Evolutionary conservation across 2,329 filamentous ascomycete genomes (phyloP), one percentile per base, ranked within the genome.

Genomic region (Colletotrichum trifolii): DNA sequence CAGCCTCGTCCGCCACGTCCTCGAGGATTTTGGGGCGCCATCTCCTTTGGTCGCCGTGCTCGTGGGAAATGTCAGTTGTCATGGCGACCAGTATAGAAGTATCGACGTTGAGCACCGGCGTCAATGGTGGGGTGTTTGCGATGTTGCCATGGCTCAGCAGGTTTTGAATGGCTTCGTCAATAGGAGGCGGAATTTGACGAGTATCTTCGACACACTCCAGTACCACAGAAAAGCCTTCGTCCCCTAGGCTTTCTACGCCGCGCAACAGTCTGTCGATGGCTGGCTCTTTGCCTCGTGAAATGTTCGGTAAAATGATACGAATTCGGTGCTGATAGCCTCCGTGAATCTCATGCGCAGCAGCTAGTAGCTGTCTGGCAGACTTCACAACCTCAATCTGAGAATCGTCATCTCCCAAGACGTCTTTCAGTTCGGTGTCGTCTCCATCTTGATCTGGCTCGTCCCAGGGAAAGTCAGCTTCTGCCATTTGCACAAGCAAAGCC

Each of bases 51-150:
- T 72, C 62, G 8, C 78, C 73, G 6, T 70, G 63, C 1, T 70
- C 59, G 36, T 80, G 78, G 2, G 76, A 79, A 17, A 80, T 71
- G 55, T 80, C 78, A 1, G 78, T 80, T 38, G 77, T 75, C 25
- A 81, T 69, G 39, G 78, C 75, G 12, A 80, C 74, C 3, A 81
- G 72, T 42, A 80, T 73, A 6, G 78, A 79, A 39, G 79, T 78
- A 48, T 81, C 78, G 58, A 81, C 69, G 60, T 80, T 81, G 9
- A 80, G 61, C 3, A 73, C 75, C 1, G 70, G 45, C 5, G 77
- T 78, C n/a, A 80, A 73, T 5, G 70, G 42, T 8, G 62, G 58
- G 10, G 46, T 12, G 1, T 53, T 34, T 67, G 12, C 69, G 70
- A 60, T 47, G 75, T 11, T 46, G 15, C 62, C 73, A 47, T 74